These are phyloP conservation scores for Apiotrichum gamsii DNA, from an alignment of 1,284 basidiomycete genomes.

Conservation along the genomic window DNA sequence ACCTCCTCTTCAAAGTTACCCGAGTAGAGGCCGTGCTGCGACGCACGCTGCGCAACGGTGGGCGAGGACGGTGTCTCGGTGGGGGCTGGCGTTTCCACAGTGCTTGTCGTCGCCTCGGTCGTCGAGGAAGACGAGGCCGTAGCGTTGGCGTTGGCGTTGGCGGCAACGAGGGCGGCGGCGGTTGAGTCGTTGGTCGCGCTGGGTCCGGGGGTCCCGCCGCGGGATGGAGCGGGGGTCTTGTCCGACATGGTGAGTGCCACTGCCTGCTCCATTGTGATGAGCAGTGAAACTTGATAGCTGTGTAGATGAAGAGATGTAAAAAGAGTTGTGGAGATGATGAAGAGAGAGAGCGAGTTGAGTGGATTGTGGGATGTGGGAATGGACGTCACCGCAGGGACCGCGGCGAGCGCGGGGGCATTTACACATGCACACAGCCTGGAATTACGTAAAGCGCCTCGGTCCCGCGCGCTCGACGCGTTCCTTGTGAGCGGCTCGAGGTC, in stretches of 20 bases:
- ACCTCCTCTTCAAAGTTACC: slow-evolving; percentile 71
- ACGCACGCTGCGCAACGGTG: slow-evolving; percentile 4
- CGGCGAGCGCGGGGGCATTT: too few species aligned
- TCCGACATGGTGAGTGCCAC: slow-evolving; percentile 18
- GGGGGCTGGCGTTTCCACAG: background rate
- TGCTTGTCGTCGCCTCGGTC: background rate
- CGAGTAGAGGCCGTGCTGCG: slow-evolving; percentile 39
- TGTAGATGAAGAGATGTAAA: too few species aligned
- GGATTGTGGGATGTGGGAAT: too few species aligned
- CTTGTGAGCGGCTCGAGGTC: too few species aligned
- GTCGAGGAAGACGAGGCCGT: background rate
- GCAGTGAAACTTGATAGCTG: too few species aligned
- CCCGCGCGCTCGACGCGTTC: too few species aligned
- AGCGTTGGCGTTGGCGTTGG: too few species aligned
- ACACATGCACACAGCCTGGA: too few species aligned
- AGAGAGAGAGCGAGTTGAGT: too few species aligned
- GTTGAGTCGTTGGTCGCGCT: background rate
- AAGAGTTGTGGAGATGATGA: background rate
- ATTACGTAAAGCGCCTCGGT: too few species aligned
- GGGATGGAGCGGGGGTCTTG: slow-evolving; percentile 6
- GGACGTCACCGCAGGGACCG: background rate
- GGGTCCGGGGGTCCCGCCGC: slow-evolving; percentile 3
- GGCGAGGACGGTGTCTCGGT: background rate
- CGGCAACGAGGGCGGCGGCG: too few species aligned
- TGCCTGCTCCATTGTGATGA: slow-evolving; percentile 15